Percentiles rank a stretch among this genome's conserved stretches.
Conservation (phyloP, 1,284 basidiomycete species). For the Termitomyces sp. region DNA sequence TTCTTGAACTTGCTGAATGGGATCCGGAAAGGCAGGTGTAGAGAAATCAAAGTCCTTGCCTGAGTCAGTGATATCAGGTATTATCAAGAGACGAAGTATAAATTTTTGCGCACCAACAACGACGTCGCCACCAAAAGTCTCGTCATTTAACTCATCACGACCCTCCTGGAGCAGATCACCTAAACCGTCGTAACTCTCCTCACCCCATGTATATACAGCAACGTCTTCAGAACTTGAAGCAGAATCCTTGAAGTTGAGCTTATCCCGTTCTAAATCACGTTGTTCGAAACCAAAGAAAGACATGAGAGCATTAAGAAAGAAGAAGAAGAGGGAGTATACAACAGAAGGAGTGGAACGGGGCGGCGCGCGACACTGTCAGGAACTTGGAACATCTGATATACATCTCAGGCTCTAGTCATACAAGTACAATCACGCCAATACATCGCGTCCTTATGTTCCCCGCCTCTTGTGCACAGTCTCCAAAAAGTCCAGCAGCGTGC, state of each 20-base stretch:
- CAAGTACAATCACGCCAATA: slow-evolving; percentile 15
- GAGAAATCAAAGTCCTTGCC: slow-evolving; percentile 94
- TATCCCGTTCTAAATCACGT: slow-evolving; percentile 59
- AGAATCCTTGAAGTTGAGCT: slow-evolving; percentile 48
- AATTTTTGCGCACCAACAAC: slow-evolving; percentile 50
- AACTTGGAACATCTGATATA: slow-evolving; percentile 10
- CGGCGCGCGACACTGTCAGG: slow-evolving; percentile 1
- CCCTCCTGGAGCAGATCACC: slow-evolving; percentile 85
- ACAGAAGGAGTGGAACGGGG: neutral
- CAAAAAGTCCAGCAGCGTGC: slow-evolving; percentile 83
- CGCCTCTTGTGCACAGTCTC: slow-evolving; percentile 57
- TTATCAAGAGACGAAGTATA: slow-evolving; percentile 4
- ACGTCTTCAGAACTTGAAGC: slow-evolving; percentile 63
- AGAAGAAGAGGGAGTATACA: neutral
- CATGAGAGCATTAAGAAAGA: slow-evolving; percentile 43
- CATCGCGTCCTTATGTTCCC: slow-evolving; percentile 2
- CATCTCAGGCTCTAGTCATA: slow-evolving; percentile 12
- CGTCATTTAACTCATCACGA: slow-evolving; percentile 89
- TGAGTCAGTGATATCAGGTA: slow-evolving; percentile 28
- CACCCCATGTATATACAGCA: slow-evolving; percentile 84
- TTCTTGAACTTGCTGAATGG: slow-evolving; percentile 17
- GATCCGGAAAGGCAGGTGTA: slow-evolving; percentile 36
- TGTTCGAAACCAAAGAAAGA: slow-evolving; percentile 78
- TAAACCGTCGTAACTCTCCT: slow-evolving; percentile 86
- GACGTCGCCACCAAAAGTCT: slow-evolving; percentile 82